A percentile compares a stretch with the other conserved stretches of the same genome.
phyloP scores from a whole-genome alignment of 495 filamentous ascomycete species.

The Trichodelitschia bisporula region DNA sequence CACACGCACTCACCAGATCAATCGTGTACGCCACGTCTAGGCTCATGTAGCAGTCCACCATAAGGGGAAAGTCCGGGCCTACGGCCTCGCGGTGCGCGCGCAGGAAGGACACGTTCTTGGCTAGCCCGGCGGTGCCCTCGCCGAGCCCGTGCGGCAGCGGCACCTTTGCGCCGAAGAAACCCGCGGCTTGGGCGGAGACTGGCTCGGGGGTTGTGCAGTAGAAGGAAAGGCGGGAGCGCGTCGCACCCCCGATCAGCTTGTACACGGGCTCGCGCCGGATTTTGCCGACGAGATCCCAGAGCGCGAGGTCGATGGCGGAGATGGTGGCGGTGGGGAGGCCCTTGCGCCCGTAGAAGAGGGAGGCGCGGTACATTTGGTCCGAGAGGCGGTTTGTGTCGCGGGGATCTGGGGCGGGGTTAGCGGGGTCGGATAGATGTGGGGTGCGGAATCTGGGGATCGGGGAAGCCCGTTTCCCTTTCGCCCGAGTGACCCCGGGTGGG shows the following conservation, averaged over 20 bases:
- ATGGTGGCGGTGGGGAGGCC: constrained; percentile 75
- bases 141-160: constrained; percentile 72
- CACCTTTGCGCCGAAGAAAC: constrained; percentile 75
- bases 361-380: constrained; percentile 86
- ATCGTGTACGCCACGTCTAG: constrained; percentile 82
- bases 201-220: constrained; percentile 88
- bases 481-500: background rate
- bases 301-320: constrained; percentile 72
- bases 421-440: too few species aligned
- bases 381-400: constrained; percentile 72
- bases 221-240: constrained; percentile 56
- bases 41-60: constrained; percentile 94
- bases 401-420: too few species aligned
- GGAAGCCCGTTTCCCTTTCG: too few species aligned
- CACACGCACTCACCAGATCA: constrained; percentile 56
- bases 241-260: constrained; percentile 74
- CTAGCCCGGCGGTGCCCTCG: constrained; percentile 53
- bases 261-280: constrained; percentile 81
- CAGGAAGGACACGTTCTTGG: constrained; percentile 75
- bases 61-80: constrained; percentile 73
- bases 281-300: constrained; percentile 83
- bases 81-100: constrained; percentile 61
- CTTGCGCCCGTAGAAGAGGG: constrained; percentile 90
- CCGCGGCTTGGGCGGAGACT: constrained; percentile 48
- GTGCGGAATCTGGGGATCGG: too few species aligned